Base-by-base conservation (phyloP, 306 rosid species). In the Cicer arietinum region DNA sequence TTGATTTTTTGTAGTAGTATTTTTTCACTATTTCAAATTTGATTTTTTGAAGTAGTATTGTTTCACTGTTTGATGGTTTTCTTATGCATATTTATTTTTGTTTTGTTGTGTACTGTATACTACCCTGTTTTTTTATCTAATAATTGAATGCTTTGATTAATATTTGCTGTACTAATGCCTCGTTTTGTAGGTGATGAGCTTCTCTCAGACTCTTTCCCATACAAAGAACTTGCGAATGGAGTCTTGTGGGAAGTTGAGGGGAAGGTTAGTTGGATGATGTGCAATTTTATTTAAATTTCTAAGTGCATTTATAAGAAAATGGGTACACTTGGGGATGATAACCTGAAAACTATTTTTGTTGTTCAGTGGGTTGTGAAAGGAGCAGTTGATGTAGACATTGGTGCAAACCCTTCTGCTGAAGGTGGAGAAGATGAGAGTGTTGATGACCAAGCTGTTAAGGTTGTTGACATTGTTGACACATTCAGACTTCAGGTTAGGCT, bases 401-500 rank as follows among this genome's bases (percentile, higher is more conserved):
- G 98, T 76, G 98, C 98, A 3, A 94, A 94, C 82, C 96, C 98
- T 40, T 94, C 97, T 42, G 98, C 97, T 8, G 97, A 91, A 82
- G 98, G 90, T 73, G 91, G 76, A 6, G 94, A 74, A 5, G 94
- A 90, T 39, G 96, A 93, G 81, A 91, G 95, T 67, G 96, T 93
- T 73, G 95, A 93, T 85, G 98, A 92, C 73, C 86, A 86, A 52
- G 67, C 86, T 63, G 87, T 69, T 11, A 90, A 88, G 90, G 81
- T 79, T 30, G 86, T 83, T 51, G 81, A 79, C 69, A 79, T 83
- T 71, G 82, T 73, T 14, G 82, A 82, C 45, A 73, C 74, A 2
- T 82, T 82, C 57, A 82, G 82, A 65, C 85, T 77, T 60, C 82
- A 82, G 85, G 79, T 77, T 53, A 10, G 80, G 53, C 6, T 16